Evolutionary conservation across 306 rosid species (phyloP).

Genomic region (Vigna trinervia): DNA sequence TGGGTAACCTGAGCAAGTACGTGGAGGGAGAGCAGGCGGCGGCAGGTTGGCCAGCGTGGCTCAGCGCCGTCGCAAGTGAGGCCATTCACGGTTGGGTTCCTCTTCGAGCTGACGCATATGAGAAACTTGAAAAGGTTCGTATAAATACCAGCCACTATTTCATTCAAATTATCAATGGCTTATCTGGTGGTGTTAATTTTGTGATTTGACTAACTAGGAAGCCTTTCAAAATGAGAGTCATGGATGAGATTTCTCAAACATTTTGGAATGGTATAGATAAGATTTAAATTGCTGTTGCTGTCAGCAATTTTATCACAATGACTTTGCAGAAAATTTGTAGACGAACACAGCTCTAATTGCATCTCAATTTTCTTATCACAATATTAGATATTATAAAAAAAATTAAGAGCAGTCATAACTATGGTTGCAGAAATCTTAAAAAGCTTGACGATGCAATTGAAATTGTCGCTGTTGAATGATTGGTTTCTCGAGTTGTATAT

Average conservation of each 20-base stretch:
- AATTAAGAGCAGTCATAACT: neutral
- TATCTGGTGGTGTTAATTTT: neutral
- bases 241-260: neutral
- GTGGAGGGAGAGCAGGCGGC: conserved; percentile 90
- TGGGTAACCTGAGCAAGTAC: conserved; percentile 80
- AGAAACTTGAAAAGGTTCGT: conserved; percentile 87
- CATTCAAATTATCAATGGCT: neutral
- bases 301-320: neutral
- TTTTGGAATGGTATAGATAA: conserved; percentile 5
- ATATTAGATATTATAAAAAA: neutral
- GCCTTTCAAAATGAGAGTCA: neutral
- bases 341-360: neutral
- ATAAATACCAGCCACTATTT: neutral
- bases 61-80: conserved; percentile 88
- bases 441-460: neutral
- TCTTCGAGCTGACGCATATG: conserved; percentile 81
- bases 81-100: conserved; percentile 99
- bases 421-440: neutral
- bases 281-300: neutral
- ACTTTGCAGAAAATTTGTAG: neutral
- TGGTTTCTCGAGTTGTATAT: conserved; percentile 6
- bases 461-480: neutral
- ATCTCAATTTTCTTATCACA: neutral
- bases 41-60: conserved; percentile 99
- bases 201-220: conserved; percentile 1